Evolutionary conservation across 2,329 filamentous ascomycete species (phyloP), one percentile per base, ranked within the genome.

Genomic region (Alternaria gaisen): DNA sequence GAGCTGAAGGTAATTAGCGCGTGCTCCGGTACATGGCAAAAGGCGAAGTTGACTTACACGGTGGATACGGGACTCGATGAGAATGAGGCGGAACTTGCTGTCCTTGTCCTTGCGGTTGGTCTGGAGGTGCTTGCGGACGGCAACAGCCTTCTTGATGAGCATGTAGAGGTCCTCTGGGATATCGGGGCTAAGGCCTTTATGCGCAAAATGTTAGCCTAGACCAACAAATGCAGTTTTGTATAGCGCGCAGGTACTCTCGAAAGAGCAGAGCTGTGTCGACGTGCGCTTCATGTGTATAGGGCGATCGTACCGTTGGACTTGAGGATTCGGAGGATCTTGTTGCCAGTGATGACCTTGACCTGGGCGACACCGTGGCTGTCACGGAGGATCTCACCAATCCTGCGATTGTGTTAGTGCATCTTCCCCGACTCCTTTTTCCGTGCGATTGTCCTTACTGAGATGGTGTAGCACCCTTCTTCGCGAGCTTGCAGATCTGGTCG

Each of bases 61-160:
- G 91, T 99, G 95, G 85, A 99, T 98, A 86, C 96, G 93, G 82
- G 95, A 98, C 89, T 99, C 95, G 86, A 99, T 97, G 78, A 99
- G 91, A 94, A 99, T 99, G 73, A 99, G 92, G 82, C 95, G 94
- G 92, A 99, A 99, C 89, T 99, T 99, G 88, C 91, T 92, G 89
- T 99, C 95, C 88, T 93, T 97, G 89, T 99, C 95, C 90, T 99
- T 99, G 86, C 95, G 94, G 91, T 99, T 99, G 86, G 93, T 93
- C 90, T 97, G 93, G 76, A 99, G 93, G 87, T 99, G 96, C 92
- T 99, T 99, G 87, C 95, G 94, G 87, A 99, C 95, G 81, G 74
- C 72, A 60, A 77, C 80, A 82, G 96, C 94, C 93, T 99, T 99
- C 92, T 97, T 97, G 92, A 98, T 98, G 83, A 98, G 88, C 92